A percentile compares a stretch with the other conserved stretches of the same genome.
Conservation (phyloP, 2,329 filamentous ascomycete genomes). For the Sporothrix mexicana region DNA sequence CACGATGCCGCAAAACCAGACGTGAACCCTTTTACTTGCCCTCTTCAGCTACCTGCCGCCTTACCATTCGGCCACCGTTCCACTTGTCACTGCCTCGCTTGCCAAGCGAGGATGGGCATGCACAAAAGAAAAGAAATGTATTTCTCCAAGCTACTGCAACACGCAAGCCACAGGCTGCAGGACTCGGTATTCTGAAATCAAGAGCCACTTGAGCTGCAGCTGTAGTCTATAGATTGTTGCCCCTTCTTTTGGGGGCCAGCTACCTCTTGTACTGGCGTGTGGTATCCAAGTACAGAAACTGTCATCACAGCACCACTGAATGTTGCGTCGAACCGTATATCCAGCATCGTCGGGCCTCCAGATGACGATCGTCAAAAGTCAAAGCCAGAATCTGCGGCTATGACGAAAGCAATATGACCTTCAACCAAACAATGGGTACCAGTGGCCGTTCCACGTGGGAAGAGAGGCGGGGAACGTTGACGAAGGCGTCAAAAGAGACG, state of each 20-base stretch:
- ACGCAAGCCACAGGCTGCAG: slow-evolving; percentile 19
- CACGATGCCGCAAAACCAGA: too few relatives aligned
- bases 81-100: background rate
- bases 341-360: background rate
- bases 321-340: background rate
- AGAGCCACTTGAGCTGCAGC: too few relatives aligned
- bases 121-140: too few relatives aligned
- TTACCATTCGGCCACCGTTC: background rate
- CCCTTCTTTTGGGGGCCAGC: background rate
- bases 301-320: background rate
- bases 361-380: background rate
- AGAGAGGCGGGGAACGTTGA: background rate
- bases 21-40: background rate
- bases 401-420: background rate
- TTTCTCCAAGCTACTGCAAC: background rate
- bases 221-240: background rate
- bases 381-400: background rate
- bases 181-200: slow-evolving; percentile 24
- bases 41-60: background rate
- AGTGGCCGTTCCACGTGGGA: slow-evolving; percentile 6
- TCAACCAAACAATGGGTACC: slow-evolving; percentile 3
- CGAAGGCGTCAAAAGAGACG: background rate
- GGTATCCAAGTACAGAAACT: background rate
- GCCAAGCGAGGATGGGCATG: background rate
- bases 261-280: background rate